These are phyloP conservation scores for Pestalotiopsis sp. DNA, from an alignment of 2,329 filamentous ascomycete genomes.

Conservation along the genomic window DNA sequence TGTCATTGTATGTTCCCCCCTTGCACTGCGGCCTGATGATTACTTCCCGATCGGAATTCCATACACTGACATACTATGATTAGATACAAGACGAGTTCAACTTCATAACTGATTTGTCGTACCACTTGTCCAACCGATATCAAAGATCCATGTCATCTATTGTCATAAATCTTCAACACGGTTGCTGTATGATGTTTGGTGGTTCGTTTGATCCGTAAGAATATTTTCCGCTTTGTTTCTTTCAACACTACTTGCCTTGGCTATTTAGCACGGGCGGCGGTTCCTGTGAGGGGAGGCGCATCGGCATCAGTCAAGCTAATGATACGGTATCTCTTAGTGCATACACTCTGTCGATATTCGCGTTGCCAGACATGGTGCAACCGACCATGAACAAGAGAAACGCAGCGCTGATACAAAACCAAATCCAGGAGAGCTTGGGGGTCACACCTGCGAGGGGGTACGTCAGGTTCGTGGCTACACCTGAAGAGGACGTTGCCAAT, in stretches of 20 bases:
- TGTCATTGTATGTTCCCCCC: conserved; percentile 53
- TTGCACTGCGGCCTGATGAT: neutral
- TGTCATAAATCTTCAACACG: conserved; percentile 76
- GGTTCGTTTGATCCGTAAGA: conserved; percentile 69
- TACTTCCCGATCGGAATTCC: neutral
- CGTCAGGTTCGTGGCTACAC: conserved; percentile 70
- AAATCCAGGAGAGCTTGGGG: conserved; percentile 71
- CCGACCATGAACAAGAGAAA: conserved; percentile 81
- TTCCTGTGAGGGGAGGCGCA: too few relatives aligned
- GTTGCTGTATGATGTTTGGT: conserved; percentile 73
- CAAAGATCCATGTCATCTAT: conserved; percentile 74
- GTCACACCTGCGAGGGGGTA: conserved; percentile 71
- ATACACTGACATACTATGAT: neutral
- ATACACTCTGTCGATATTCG: conserved; percentile 76
- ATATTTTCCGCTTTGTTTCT: neutral
- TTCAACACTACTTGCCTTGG: too few relatives aligned
- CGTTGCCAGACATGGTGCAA: conserved; percentile 69
- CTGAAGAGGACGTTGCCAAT: conserved; percentile 73
- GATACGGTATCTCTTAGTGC: conserved; percentile 41
- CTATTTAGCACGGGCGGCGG: too few relatives aligned
- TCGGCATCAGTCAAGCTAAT: too few relatives aligned
- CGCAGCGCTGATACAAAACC: conserved; percentile 74
- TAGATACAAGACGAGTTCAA: conserved; percentile 77
- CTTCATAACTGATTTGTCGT: conserved; percentile 74
- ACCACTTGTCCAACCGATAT: conserved; percentile 75